Base-by-base conservation (phyloP, 306 rosid species). In the Corylus americana region DNA sequence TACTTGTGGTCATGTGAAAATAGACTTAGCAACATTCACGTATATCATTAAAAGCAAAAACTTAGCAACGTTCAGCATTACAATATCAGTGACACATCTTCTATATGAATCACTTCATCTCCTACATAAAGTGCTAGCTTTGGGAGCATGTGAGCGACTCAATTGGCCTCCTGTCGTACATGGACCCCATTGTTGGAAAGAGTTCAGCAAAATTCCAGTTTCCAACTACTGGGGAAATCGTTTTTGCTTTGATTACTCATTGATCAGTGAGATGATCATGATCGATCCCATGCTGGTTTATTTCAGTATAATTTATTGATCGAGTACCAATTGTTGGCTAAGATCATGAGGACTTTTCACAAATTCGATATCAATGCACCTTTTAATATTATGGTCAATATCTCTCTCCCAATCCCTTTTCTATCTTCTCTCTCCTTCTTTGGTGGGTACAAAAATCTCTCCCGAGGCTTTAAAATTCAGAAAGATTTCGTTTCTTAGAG, bases 401-500 rank as follows among this genome's bases (percentile, higher is more conserved):
- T 31, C 35, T 31, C 35, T 31, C 35, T 62, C 69, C 29, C 29
- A 31, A n/a, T 59, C 73, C 44, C 16, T 55, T 76, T 25, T 10
- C 53, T 49, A 1, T 49, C 53, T 39, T 17, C 12, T 13, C 73
- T 71, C 64, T 71, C 44, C 39, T 50, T 76, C 44, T 66, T 55
- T 42, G 35, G 27, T 17, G 45, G 61, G 8, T 42, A 42, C 45
- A 42, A 73, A 73, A 68, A 53, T 7, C 74, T 7, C 74, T 25
- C 49, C 67, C 68, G 57, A 35, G 39, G 64, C 79, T 55, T 79
- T 83, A 70, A 76, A 78, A 71, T 78, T 68, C 49, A 49, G 68
- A 77, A 6, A 75, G 51, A 62, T 70, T 50, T 49, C 71, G 50
- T 45, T 29, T 79, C 68, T 44, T 51, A 8, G 66, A 80, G 79